phyloP scores from a whole-genome alignment of 495 filamentous ascomycete species.

The Podospora didyma region DNA sequence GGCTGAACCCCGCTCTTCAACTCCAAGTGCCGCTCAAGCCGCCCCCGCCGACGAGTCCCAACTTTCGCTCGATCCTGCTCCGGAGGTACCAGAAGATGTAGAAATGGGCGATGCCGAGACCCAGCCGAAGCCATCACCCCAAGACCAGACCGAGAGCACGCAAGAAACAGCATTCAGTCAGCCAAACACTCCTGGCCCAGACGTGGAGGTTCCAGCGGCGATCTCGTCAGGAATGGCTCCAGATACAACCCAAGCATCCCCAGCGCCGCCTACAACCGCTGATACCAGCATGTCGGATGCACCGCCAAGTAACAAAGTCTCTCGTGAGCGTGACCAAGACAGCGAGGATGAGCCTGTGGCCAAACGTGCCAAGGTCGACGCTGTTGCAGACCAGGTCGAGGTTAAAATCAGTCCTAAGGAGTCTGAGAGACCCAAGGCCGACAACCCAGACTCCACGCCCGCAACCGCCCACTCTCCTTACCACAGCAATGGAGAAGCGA shows the following conservation, averaged over 20 bases:
- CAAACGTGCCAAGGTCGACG: conserved; percentile 62
- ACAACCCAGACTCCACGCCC: no score
- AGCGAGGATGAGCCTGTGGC: conserved; percentile 67
- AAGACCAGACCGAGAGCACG: conserved; percentile 16
- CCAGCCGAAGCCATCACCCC: background rate
- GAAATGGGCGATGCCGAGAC: conserved; percentile 26
- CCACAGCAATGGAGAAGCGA: conserved; percentile 16
- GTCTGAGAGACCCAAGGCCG: conserved; percentile 18
- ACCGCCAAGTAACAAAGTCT: conserved; percentile 46
- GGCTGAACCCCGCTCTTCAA: no score
- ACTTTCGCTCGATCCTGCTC: no score
- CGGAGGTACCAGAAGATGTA: conserved; percentile 20
- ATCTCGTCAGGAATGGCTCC: conserved; percentile 6
- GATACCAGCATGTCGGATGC: conserved; percentile 38
- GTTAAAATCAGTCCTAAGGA: conserved; percentile 13
- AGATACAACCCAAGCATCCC: conserved; percentile 11
- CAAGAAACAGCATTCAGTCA: conserved; percentile 27
- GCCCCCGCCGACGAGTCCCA: no score
- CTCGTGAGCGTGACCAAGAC: conserved; percentile 70
- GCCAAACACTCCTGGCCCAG: conserved; percentile 20
- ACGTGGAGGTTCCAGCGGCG: conserved; percentile 9
- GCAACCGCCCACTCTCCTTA: no score
- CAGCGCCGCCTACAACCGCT: conserved; percentile 15
- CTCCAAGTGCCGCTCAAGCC: no score
- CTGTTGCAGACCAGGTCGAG: conserved; percentile 22